Conservation (phyloP, 495 filamentous ascomycete genomes). For the Podospora pseudocomata region DNA sequence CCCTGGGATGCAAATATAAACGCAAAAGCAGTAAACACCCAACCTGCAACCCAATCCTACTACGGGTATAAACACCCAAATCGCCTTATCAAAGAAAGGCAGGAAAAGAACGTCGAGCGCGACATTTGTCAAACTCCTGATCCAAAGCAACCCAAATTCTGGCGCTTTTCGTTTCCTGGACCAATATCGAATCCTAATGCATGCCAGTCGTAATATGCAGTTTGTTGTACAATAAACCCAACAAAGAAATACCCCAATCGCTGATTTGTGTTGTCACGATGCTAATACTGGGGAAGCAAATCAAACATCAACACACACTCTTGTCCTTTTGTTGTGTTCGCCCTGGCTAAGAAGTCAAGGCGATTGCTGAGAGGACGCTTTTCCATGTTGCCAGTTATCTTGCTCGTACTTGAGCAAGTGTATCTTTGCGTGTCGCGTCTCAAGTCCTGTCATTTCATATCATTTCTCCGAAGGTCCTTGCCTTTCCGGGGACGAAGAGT, state of each 20-base stretch:
- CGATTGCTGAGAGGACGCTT: not conserved
- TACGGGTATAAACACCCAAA: not conserved
- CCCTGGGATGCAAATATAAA: not conserved
- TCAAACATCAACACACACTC: not conserved
- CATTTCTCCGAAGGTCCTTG: not conserved
- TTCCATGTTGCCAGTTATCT: not conserved
- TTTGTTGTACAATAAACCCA: not conserved
- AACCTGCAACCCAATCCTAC: not conserved
- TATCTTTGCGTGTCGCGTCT: not conserved
- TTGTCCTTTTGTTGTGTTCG: not conserved
- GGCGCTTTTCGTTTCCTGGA: not conserved
- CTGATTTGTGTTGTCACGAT: not conserved
- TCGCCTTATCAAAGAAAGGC: not conserved
- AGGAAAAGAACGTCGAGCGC: not conserved
- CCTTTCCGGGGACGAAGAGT: not conserved
- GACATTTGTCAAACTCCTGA: not conserved
- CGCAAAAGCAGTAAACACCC: not conserved
- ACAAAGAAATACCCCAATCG: not conserved
- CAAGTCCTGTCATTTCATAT: not conserved
- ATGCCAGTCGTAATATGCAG: not conserved
- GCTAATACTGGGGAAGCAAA: not conserved
- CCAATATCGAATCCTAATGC: not conserved
- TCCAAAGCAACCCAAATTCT: not conserved
- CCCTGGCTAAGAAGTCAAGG: not conserved
- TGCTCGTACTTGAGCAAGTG: not conserved